phyloP scores from a whole-genome alignment of 495 filamentous ascomycete species.

The Penicillium daleae region DNA sequence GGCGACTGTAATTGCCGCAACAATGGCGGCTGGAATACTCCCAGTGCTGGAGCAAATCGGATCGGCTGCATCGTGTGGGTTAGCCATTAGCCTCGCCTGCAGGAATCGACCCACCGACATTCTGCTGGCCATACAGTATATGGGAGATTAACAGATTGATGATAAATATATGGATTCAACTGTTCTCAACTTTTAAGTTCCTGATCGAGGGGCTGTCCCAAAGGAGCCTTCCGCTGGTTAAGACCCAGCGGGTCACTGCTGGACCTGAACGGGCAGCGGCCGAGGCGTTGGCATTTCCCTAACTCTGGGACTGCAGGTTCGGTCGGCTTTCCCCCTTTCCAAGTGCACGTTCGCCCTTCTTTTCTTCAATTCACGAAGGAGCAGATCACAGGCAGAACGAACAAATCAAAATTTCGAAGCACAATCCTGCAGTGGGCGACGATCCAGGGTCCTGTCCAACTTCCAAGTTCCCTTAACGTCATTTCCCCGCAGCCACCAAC shows the following conservation, averaged over 20 bases:
- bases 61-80: not conserved
- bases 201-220: not conserved
- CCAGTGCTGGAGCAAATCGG: not conserved
- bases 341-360: not conserved
- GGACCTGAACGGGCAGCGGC: not conserved
- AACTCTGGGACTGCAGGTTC: not conserved
- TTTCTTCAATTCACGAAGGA: not conserved
- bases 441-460: not conserved
- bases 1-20: not conserved
- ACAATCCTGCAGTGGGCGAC: not conserved
- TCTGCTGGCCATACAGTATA: not conserved
- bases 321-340: not conserved
- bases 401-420: not conserved
- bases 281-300: not conserved
- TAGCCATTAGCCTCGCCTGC: not conserved
- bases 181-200: not conserved
- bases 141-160: not conserved
- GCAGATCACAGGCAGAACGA: not conserved
- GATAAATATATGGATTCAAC: not conserved
- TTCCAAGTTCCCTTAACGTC: conserved; percentile 8
- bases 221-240: not conserved
- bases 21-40: not conserved
- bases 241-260: not conserved
- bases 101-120: not conserved
- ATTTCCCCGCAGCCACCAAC: conserved; percentile 17